Evolutionary conservation across 2,329 filamentous ascomycete species (phyloP).

Genomic region (Helotiales sp.): DNA sequence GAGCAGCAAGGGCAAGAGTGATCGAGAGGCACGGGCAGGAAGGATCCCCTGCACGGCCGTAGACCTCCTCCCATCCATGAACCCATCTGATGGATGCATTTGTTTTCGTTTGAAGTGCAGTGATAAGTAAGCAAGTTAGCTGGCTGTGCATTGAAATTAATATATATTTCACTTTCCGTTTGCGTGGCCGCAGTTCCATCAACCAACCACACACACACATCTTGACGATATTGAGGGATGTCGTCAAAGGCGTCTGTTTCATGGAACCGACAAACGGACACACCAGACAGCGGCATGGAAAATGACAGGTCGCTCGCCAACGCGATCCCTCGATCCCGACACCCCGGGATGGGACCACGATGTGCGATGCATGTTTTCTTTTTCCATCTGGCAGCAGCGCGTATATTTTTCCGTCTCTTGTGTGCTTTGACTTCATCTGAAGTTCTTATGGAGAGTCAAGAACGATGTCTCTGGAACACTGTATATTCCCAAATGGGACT

Average conservation of each 20-base stretch:
- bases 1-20: background rate
- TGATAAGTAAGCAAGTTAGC: too few relatives aligned
- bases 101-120: background rate
- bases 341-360: background rate
- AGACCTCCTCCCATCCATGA: background rate
- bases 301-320: background rate
- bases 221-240: background rate
- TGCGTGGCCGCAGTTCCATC: background rate
- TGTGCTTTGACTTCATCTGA: background rate
- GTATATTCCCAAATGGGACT: background rate
- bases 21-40: too few relatives aligned
- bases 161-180: background rate
- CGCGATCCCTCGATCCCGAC: background rate
- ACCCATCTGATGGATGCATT: background rate
- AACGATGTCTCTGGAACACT: background rate
- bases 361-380: background rate
- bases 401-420: background rate
- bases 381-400: background rate
- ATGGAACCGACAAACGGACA: background rate
- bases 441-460: background rate
- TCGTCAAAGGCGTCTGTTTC: slow-evolving; percentile 5
- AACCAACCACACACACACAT: background rate
- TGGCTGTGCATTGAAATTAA: too few relatives aligned
- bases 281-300: background rate
- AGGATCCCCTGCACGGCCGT: background rate